Conservation (phyloP, 2,329 filamentous ascomycete species). For the Cordyceps fumosorosea region DNA sequence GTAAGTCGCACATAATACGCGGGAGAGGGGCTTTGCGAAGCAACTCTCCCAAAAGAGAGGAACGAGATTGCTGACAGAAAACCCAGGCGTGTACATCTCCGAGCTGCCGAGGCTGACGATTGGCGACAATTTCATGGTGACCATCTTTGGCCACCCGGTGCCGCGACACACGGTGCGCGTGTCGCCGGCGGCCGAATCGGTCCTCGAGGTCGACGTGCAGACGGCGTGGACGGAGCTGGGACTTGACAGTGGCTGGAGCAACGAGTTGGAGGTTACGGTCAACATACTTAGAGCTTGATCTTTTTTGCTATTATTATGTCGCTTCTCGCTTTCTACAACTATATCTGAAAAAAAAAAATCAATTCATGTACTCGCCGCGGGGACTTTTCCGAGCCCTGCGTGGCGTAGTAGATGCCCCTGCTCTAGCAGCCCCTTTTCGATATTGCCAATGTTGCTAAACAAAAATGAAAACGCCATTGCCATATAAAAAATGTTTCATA, state of each 20-base stretch:
- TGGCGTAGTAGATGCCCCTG: not conserved
- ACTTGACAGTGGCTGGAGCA: slow-evolving; percentile 67
- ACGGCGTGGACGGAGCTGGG: slow-evolving; percentile 71
- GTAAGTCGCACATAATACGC: slow-evolving; percentile 34
- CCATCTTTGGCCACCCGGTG: slow-evolving; percentile 65
- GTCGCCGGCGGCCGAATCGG: slow-evolving; percentile 41
- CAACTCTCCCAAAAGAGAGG: not conserved
- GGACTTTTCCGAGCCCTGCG: not conserved
- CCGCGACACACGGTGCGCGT: slow-evolving; percentile 59
- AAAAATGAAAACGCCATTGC: slow-evolving; percentile 8
- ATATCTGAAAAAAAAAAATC: not conserved
- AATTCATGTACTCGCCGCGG: not conserved
- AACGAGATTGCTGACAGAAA: not conserved
- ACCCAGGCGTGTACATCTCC: slow-evolving; percentile 66
- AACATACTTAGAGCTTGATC: not conserved
- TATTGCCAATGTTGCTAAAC: not conserved
- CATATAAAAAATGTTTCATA: not conserved
- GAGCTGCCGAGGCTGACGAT: slow-evolving; percentile 55
- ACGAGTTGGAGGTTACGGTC: slow-evolving; percentile 67
- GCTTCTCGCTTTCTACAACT: not conserved
- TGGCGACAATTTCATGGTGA: slow-evolving; percentile 62
- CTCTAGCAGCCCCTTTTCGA: not conserved
- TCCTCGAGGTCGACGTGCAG: slow-evolving; percentile 72
- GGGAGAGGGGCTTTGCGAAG: not conserved
- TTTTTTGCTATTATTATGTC: not conserved